phyloP scores from a whole-genome alignment of 2,329 filamentous ascomycete species.

The Talaromyces sp. region DNA sequence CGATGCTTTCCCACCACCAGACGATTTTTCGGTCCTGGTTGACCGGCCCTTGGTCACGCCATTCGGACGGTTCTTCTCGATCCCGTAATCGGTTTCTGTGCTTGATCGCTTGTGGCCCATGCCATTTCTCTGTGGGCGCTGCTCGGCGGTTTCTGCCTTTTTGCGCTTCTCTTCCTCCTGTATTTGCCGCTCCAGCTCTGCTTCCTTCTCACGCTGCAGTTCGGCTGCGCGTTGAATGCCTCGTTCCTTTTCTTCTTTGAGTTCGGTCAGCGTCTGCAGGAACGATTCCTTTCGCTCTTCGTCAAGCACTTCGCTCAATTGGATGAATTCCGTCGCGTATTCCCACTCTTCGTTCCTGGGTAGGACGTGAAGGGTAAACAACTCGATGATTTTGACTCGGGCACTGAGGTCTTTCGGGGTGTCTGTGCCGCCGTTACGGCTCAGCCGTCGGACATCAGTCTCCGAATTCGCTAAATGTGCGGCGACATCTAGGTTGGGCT shows the following conservation, averaged over 20 bases:
- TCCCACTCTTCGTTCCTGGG: slow-evolving; percentile 93
- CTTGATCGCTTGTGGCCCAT: slow-evolving; percentile 48
- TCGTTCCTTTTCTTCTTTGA: slow-evolving; percentile 77
- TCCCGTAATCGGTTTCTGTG: slow-evolving; percentile 64
- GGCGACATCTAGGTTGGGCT: slow-evolving; percentile 67
- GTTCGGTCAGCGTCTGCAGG: slow-evolving; percentile 72
- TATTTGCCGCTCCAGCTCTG: slow-evolving; percentile 46
- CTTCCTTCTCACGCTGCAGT: slow-evolving; percentile 56
- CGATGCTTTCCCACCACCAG: slow-evolving; percentile 19
- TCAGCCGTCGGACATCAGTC: slow-evolving; percentile 25
- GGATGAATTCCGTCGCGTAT: slow-evolving; percentile 87
- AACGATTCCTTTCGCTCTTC: slow-evolving; percentile 89
- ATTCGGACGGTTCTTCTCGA: slow-evolving; percentile 51
- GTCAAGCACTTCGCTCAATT: slow-evolving; percentile 77
- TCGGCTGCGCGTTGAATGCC: slow-evolving; percentile 60
- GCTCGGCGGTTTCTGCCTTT: slow-evolving; percentile 33
- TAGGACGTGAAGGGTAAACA: slow-evolving; percentile 94
- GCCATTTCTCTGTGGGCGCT: slow-evolving; percentile 23
- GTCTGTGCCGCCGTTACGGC: slow-evolving; percentile 59
- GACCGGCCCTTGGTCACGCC: slow-evolving; percentile 23
- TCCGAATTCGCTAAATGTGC: slow-evolving; percentile 50
- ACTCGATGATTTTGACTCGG: slow-evolving; percentile 84
- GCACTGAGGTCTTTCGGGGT: slow-evolving; percentile 80
- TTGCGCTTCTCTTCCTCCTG: slow-evolving; percentile 39
- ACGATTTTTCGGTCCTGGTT: slow-evolving; percentile 23